phyloP scores from a whole-genome alignment of 257 asterid species.

The Solanum peruvianum region DNA sequence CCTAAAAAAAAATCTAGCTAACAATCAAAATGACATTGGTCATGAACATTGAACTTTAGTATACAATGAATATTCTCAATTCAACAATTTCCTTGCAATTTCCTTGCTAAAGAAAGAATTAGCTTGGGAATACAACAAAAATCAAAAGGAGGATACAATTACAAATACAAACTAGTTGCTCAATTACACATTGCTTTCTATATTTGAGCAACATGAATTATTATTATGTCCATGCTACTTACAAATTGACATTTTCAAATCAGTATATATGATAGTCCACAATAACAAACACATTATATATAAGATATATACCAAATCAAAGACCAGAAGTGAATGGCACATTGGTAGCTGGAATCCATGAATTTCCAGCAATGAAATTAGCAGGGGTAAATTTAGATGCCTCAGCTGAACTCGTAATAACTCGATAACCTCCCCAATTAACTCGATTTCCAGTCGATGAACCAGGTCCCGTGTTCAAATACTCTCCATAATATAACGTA shows the following conservation, averaged over 20 bases:
- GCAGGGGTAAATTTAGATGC: conserved; percentile 59
- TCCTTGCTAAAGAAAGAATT: background rate
- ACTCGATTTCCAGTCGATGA: conserved; percentile 58
- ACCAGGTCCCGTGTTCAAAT: conserved; percentile 76
- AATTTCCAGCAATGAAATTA: conserved; percentile 49
- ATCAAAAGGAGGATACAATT: background rate
- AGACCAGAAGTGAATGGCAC: conserved; percentile 76
- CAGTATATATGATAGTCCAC: background rate
- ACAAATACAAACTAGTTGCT: background rate
- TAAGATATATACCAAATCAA: conserved; percentile 1
- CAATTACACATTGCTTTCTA: background rate
- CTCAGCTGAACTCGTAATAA: conserved; percentile 51
- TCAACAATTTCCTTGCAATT: background rate
- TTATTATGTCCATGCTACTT: background rate
- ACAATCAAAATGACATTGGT: background rate
- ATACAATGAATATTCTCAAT: background rate
- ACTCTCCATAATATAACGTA: conserved; percentile 78
- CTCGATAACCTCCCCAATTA: conserved; percentile 68
- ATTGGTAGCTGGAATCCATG: conserved; percentile 62
- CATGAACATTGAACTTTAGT: background rate
- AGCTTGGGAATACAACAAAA: background rate
- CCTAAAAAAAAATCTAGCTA: background rate
- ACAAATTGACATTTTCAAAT: background rate
- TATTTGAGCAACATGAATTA: background rate
- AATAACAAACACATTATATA: background rate